These are phyloP conservation scores for Sphaerostilbella broomeana DNA, from an alignment of 2,329 filamentous ascomycete species.

Conservation along the genomic window DNA sequence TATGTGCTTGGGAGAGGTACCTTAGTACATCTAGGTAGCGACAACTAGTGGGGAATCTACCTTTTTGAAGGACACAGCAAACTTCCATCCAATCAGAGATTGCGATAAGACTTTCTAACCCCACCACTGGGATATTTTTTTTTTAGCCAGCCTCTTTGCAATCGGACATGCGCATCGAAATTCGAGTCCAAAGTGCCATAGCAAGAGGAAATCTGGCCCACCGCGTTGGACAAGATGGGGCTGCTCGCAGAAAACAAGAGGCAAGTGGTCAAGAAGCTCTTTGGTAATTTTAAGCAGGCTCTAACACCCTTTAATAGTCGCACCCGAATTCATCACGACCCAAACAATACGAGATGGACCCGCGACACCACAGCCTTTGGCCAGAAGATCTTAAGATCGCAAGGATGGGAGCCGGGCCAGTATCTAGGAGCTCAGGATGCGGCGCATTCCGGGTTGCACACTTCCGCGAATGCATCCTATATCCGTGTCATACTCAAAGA, in stretches of 20 bases:
- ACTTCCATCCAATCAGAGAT: slow-evolving; percentile 18
- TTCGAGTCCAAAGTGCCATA: slow-evolving; percentile 1
- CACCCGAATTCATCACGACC: slow-evolving; percentile 76
- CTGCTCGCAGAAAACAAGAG: slow-evolving; percentile 31
- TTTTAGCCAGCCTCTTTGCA: slow-evolving; percentile 12
- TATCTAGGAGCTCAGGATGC: slow-evolving; percentile 74
- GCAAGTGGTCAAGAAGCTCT: slow-evolving; percentile 17
- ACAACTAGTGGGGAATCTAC: too few relatives aligned
- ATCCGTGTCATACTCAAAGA: slow-evolving; percentile 84
- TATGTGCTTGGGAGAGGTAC: too few relatives aligned
- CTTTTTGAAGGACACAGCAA: too few relatives aligned
- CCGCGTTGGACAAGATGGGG: slow-evolving; percentile 23
- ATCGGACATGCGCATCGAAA: too few relatives aligned
- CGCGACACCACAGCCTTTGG: slow-evolving; percentile 77
- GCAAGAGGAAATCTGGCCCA: not conserved
- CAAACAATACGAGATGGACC: slow-evolving; percentile 93
- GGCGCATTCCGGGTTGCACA: slow-evolving; percentile 68
- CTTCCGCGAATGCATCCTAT: slow-evolving; percentile 73
- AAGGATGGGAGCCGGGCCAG: slow-evolving; percentile 85
- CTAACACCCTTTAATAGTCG: slow-evolving; percentile 24
- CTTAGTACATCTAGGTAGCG: too few relatives aligned
- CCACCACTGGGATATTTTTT: slow-evolving; percentile 30
- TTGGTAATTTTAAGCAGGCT: not conserved
- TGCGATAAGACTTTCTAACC: slow-evolving; percentile 23
- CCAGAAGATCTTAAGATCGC: slow-evolving; percentile 77